Conservation (phyloP, 495 filamentous ascomycete genomes). For the Choiromyces venosus region DNA sequence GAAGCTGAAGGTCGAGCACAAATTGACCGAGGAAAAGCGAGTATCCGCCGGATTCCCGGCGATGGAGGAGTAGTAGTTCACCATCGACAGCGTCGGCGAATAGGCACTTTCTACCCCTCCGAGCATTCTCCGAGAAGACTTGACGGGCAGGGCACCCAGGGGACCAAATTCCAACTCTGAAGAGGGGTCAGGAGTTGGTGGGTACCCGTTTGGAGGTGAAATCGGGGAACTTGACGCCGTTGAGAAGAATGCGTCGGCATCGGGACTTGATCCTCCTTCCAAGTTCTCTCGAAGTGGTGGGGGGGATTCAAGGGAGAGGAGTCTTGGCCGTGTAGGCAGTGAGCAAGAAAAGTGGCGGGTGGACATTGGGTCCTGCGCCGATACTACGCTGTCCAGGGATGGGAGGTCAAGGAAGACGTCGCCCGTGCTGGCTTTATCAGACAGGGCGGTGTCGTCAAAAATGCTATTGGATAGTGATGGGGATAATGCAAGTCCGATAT, state of each 20-base stretch:
- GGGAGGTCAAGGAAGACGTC: conserved; percentile 22
- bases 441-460: conserved; percentile 10
- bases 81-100: conserved; percentile 34
- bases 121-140: conserved; percentile 10
- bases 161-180: conserved; percentile 2
- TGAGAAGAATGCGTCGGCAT: neutral
- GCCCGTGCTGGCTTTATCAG: neutral
- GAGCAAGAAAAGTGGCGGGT: conserved; percentile 33
- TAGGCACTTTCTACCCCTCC: conserved; percentile 28
- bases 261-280: neutral
- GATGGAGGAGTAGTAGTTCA: conserved; percentile 28
- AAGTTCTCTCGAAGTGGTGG: neutral
- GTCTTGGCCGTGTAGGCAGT: conserved; percentile 22
- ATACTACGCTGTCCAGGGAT: conserved; percentile 1
- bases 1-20: conserved; percentile 12
- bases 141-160: neutral
- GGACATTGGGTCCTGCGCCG: conserved; percentile 21
- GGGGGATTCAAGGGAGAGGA: neutral
- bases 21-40: conserved; percentile 22
- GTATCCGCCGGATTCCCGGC: conserved; percentile 10
- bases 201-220: neutral
- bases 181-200: neutral
- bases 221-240: neutral
- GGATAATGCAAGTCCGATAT: conserved; percentile 23
- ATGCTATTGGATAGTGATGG: conserved; percentile 13